Evolutionary conservation across 305 asterid species (phyloP).

Genomic region (Rubia balearica): DNA sequence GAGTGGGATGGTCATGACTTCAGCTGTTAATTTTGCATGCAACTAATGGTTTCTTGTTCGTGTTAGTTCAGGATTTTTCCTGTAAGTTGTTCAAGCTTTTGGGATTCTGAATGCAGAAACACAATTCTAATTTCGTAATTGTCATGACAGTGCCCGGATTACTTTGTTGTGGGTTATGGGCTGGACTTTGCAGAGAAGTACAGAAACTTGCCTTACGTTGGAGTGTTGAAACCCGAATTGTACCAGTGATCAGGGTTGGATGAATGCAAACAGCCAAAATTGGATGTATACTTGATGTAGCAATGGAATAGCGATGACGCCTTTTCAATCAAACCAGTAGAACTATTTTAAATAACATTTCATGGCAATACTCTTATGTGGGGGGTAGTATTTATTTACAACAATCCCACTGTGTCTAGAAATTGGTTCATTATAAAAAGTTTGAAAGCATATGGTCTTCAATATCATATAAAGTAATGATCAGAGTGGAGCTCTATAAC

Average conservation of each 20-base stretch:
- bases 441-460: background rate
- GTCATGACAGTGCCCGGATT: slow-evolving; percentile 68
- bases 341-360: background rate
- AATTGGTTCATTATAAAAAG: background rate
- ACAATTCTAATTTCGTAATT: slow-evolving; percentile 4
- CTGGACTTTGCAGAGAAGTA: slow-evolving; percentile 69
- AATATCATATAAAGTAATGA: background rate
- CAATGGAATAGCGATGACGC: too few species aligned
- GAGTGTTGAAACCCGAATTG: slow-evolving; percentile 71
- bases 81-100: background rate
- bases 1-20: background rate
- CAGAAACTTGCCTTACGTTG: slow-evolving; percentile 83
- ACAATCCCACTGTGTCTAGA: background rate
- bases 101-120: background rate
- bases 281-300: background rate
- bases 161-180: slow-evolving; percentile 91
- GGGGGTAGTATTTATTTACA: background rate
- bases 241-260: slow-evolving; percentile 9
- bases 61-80: background rate
- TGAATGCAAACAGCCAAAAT: background rate
- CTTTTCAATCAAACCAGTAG: background rate
- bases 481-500: background rate
- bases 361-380: background rate
- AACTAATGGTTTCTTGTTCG: background rate
- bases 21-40: background rate